Conservation (phyloP, 352 stramenopile genomes). For the Phytophthora melonis region DNA sequence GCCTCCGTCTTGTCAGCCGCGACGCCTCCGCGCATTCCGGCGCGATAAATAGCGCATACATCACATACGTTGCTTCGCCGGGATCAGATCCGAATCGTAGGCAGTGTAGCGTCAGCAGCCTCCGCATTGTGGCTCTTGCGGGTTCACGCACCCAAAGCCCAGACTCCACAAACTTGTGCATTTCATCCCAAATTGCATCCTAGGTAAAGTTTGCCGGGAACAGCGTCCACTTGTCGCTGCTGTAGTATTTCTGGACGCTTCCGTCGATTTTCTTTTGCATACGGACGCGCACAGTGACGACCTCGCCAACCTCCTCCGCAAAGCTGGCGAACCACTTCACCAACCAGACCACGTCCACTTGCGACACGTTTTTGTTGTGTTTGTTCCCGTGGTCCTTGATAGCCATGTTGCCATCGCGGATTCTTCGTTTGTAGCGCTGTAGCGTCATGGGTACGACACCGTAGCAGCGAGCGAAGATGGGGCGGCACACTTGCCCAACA, state of each 20-base stretch:
- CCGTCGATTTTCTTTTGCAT: slow-evolving; percentile 15
- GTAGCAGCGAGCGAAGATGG: too few species aligned
- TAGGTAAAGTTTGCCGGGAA: slow-evolving; percentile 26
- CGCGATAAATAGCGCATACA: slow-evolving; percentile 16
- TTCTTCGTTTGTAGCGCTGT: too few species aligned
- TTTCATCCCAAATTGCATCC: slow-evolving; percentile 21
- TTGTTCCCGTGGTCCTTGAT: slow-evolving; percentile 13
- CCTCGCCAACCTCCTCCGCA: slow-evolving; percentile 11
- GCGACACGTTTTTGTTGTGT: slow-evolving; percentile 12
- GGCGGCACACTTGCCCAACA: too few species aligned
- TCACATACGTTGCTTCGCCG: slow-evolving; percentile 23
- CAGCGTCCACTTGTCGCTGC: slow-evolving; percentile 6
- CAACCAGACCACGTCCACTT: slow-evolving; percentile 13
- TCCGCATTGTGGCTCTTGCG: slow-evolving; percentile 8
- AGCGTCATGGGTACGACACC: too few species aligned
- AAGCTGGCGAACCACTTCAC: slow-evolving; percentile 18
- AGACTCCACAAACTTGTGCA: slow-evolving; percentile 18
- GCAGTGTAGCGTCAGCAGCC: slow-evolving; percentile 12
- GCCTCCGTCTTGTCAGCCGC: slow-evolving; percentile 15
- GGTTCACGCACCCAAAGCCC: background rate
- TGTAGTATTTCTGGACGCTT: slow-evolving; percentile 8
- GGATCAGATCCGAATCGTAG: slow-evolving; percentile 12
- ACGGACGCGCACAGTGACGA: slow-evolving; percentile 4
- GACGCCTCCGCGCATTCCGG: background rate
- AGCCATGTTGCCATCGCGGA: too few species aligned